Evolutionary conservation across 208 protist species (phyloP), one percentile per base, ranked within the genome.

Genomic region (Giardia duodenalis): DNA sequence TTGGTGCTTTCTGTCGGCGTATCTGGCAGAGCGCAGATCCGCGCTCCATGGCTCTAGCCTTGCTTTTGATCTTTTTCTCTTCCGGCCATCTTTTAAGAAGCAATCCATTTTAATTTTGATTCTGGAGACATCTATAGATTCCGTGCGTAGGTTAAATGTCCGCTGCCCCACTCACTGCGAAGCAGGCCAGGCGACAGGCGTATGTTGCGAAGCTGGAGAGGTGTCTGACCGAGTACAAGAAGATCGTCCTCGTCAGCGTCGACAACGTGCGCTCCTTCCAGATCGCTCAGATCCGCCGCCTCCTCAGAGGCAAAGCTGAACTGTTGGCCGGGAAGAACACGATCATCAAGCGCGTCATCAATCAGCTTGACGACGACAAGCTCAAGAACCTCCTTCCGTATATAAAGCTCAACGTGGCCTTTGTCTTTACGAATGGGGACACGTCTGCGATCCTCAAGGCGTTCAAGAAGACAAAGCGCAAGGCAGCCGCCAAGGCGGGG

Each of bases 281-380:
- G 96, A 95, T 99, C 92, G 96, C 98, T 93, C 94, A 97, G 67
- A 98, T 99, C 94, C 96, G 98, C 93, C 93, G 94, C 4, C 95
- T 96, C 47, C 96, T 99, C 92, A 96, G 98, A 92, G 97, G 97
- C 86, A 96, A 97, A 95, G 98, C 95, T 92, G 96, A 96, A 91
- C 93, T 99, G 86, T 93, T 99, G 92, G 98, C 99, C 96, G 98
- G 98, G 88, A 99, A 99, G 96, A 99, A 99, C 95, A 94, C 94
- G 46, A 90, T 87, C 89, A 93, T 95, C 2, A 47, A 88, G 22
- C 22, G 44, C 4, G 46, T 44, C 47, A 57, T 95, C n/a, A 93
- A 93, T 1, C 39, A 92, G 0, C 67, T 47, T 47, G 46, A 93
- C 44, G 45, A 91, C 47, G 88, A 91, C 44, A 90, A 94, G 1